Conservation (phyloP, 306 rosid species). For the Ammopiptanthus mongolicus region DNA sequence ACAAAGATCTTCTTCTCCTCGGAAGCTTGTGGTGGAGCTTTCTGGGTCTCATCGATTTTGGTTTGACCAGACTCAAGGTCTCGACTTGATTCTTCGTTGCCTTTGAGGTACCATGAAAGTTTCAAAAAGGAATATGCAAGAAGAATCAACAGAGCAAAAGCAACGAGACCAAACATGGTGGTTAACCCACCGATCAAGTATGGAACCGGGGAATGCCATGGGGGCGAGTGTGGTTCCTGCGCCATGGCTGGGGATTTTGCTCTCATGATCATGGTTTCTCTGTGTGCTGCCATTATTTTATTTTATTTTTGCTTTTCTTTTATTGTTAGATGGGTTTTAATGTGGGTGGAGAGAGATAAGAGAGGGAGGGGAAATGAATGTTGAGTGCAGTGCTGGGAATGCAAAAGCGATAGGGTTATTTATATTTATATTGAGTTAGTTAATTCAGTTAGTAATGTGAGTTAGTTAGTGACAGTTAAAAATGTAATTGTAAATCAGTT, state of each 20-base stretch:
- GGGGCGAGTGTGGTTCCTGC: conserved; percentile 25
- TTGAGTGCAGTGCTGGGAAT: background rate
- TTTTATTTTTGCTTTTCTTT: background rate
- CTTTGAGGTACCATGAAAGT: conserved; percentile 50
- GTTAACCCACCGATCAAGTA: conserved; percentile 69
- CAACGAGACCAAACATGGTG: conserved; percentile 71
- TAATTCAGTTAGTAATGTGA: too few relatives aligned
- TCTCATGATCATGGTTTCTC: conserved; percentile 37
- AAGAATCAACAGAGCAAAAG: conserved; percentile 60
- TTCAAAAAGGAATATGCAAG: conserved; percentile 74
- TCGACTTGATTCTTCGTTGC: conserved; percentile 6
- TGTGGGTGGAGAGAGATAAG: background rate
- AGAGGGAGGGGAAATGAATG: background rate
- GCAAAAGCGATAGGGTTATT: background rate
- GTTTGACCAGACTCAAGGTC: too few relatives aligned
- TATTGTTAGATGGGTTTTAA: background rate
- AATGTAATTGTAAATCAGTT: too few relatives aligned
- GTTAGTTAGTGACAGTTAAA: too few relatives aligned
- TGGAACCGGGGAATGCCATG: conserved; percentile 77
- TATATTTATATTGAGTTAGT: too few relatives aligned
- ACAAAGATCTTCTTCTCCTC: conserved; percentile 64
- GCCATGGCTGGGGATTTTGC: conserved; percentile 10
- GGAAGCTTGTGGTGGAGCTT: conserved; percentile 19
- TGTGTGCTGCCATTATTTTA: conserved; percentile 33
- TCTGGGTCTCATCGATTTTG: conserved; percentile 37